Base-by-base conservation (phyloP, 106 monocot species). In the Platanthera zijinensis region DNA sequence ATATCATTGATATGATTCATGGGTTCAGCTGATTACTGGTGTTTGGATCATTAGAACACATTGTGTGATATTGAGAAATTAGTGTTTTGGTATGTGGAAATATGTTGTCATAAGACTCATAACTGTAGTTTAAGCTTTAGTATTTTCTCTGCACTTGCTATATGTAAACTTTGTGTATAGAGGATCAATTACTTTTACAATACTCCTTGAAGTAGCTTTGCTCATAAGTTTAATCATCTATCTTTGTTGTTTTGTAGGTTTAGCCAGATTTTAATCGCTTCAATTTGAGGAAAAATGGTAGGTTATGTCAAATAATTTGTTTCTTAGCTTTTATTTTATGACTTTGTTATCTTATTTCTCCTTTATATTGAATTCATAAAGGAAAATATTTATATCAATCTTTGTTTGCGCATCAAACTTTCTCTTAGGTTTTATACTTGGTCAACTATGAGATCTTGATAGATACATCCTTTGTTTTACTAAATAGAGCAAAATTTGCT, bases 181-280 rank as follows among this genome's bases (percentile, higher is more conserved):
- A 66, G 10, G 64, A 30, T 69, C 14, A 53, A 53, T 2, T 14
- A 53, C 53, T 53, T 53, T 53, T 69, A 69, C 45, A 69, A 14
- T 69, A 69, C 47, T 17, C 32, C 18, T 70, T 70, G 70, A 70
- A 14, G 48, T 48, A 6, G 6, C 3, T 70, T 17, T 70, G 15
- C 48, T 70, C 48, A 47, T 70, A 5, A 17, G n/a, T 70, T 5
- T 70, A 5, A 70, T 70, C 48, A 70, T 8, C 39, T 70, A 17
- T 70, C 66, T 17, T 70, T 46, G 48, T 48, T 70, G 48, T 48
- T 70, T 14, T 70, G 70, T 48, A 70, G 70, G 70, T 70, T 70
- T 70, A 10, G 3, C 48, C 15, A 70, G 17, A 47, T 15, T 48
- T 70, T 48, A 48, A 48, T 21, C 0, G n/a, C 70, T 48, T 6